Base-by-base conservation (phyloP, 371 early-diverging fungal species). In the Mortierella polycephala region DNA sequence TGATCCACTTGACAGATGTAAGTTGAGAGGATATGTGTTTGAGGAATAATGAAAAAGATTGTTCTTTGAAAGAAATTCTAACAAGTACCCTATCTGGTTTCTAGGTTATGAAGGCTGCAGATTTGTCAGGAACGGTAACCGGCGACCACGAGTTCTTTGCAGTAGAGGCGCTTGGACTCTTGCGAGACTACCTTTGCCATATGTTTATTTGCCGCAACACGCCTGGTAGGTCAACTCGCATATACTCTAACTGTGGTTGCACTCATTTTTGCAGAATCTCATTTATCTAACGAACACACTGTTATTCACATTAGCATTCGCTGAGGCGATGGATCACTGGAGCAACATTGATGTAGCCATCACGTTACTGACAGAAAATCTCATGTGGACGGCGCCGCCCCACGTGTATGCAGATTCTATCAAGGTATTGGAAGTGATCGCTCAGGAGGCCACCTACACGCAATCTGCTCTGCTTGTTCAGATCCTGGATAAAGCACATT, bases 321-420 rank as follows among this genome's bases (percentile, higher is more conserved):
- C 73, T 1, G 70, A 73, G 40, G 73, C 80, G 5, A 73, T 79
- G 50, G 80, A 79, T 57, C 80, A 79, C 40, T 79, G 80, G 80
- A 59, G 67, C 49, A 79, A 79, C 50, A 73, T 79, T 46, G 54
- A 63, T n/a, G 58, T 53, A 10, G 69, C 67, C 16, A 69, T 79
- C 46, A 30, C 55, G 13, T 11, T 79, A 9, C 46, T 79, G 44
- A 57, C 60, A 18, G 70, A 70, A 18, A 79, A 79, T 49, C 56
- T 79, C 53, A 73, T 72, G 80, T 79, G 73, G 73, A 50, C 69
- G 13, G 57, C 74, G 0, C 74, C 73, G 4, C 42, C 37, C 1
- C 44, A 62, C 2, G 80, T 79, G 30, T 79, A 69, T 20, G 37
- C 20, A 9, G 40, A 51, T 8, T 73, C 73, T 14, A 60, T 79